Percentiles rank a stretch among this genome's conserved stretches.
phyloP scores from a whole-genome alignment of 2,329 filamentous ascomycete species.

The Fusarium tjaetaba region DNA sequence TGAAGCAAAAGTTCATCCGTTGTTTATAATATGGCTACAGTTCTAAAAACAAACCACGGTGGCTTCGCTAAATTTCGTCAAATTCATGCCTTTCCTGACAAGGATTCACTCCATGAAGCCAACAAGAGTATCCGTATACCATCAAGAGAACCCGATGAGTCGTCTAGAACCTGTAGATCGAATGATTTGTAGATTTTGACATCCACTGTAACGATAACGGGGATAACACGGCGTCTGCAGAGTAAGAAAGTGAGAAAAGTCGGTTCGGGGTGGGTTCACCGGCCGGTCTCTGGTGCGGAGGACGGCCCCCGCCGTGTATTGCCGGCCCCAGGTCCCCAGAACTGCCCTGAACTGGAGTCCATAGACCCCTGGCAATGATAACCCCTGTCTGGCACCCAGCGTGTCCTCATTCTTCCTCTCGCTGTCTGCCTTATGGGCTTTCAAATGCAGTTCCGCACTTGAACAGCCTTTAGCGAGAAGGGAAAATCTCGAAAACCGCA shows the following conservation, averaged over 20 bases:
- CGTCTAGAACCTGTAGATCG: slow-evolving; percentile 19
- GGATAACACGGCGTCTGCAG: slow-evolving; percentile 24
- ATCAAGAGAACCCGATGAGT: slow-evolving; percentile 2
- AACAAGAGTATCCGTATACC: slow-evolving; percentile 4
- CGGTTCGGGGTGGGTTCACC: slow-evolving; percentile 23
- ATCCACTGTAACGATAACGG: slow-evolving; percentile 24
- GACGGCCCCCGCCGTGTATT: slow-evolving; percentile 18
- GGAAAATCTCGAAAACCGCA: background rate
- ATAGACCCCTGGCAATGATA: slow-evolving; percentile 34
- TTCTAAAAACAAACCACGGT: slow-evolving; percentile 16
- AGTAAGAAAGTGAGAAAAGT: slow-evolving; percentile 25
- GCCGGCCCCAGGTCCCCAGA: slow-evolving; percentile 30
- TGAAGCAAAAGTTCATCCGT: background rate
- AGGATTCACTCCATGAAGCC: slow-evolving; percentile 18
- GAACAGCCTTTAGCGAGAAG: slow-evolving; percentile 3
- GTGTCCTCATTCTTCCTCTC: background rate
- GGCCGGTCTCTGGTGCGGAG: slow-evolving; percentile 9
- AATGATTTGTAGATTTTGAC: slow-evolving; percentile 23
- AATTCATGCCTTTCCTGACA: slow-evolving; percentile 23
- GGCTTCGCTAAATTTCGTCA: slow-evolving; percentile 11
- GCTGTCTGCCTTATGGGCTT: slow-evolving; percentile 3
- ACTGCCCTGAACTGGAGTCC: slow-evolving; percentile 26
- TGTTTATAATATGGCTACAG: background rate
- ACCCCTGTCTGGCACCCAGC: slow-evolving; percentile 41
- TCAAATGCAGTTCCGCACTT: background rate